Conservation (phyloP, 1,284 basidiomycete species). For the Termitomyces sp. region DNA sequence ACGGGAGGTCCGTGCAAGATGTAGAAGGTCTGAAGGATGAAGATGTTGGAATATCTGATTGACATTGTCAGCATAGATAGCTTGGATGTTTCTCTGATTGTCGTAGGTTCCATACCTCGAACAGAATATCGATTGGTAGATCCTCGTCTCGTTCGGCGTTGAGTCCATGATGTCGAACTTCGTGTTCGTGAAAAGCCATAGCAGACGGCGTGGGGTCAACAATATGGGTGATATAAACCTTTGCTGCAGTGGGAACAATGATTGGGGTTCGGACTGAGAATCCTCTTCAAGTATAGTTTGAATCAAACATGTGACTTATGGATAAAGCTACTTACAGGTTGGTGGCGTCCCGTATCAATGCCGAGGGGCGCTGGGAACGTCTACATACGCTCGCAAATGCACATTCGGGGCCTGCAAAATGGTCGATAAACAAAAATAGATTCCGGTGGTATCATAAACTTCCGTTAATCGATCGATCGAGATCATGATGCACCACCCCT, state of each 20-base stretch:
- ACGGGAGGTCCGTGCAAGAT: slow-evolving; percentile 35
- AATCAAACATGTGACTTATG: slow-evolving; percentile 8
- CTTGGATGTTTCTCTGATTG: not conserved
- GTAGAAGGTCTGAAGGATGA: slow-evolving; percentile 31
- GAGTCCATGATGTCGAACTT: not conserved
- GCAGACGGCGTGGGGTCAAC: not conserved
- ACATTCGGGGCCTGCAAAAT: not conserved
- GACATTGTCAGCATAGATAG: not conserved
- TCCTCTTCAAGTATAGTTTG: slow-evolving; percentile 4
- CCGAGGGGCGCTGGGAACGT: not conserved
- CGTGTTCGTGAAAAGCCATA: not conserved
- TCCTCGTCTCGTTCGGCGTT: not conserved
- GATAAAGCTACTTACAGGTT: not conserved
- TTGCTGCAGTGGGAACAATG: not conserved
- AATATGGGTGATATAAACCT: not conserved
- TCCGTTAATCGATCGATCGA: slow-evolving; percentile 6
- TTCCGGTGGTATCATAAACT: not conserved
- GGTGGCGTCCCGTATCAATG: not conserved
- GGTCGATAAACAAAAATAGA: slow-evolving; percentile 1
- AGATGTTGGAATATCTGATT: slow-evolving; percentile 28
- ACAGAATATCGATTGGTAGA: slow-evolving; percentile 27
- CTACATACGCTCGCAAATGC: not conserved
- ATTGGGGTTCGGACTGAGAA: not conserved
- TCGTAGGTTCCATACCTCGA: slow-evolving; percentile 18
- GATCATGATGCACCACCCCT: slow-evolving; percentile 1